Conservation (phyloP, 768 basidiomycete genomes). For the Hebeloma cylindrosporum region DNA sequence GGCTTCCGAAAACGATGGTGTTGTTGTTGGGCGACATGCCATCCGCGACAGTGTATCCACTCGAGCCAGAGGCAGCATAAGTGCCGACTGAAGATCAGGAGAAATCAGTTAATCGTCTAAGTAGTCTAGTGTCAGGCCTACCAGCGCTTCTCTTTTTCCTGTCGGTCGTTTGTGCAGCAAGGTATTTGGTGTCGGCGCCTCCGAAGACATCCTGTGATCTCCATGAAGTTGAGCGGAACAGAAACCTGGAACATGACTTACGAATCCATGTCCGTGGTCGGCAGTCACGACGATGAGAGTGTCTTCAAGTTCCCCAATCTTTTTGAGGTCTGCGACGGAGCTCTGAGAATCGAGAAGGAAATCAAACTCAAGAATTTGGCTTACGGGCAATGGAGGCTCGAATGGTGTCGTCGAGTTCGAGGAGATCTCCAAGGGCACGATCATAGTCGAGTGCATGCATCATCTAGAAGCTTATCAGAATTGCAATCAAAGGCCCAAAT, state of each 20-base stretch:
- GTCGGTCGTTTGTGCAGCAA: conserved; percentile 32
- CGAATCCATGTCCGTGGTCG: conserved; percentile 49
- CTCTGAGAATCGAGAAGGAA: background rate
- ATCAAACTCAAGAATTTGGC: too few relatives aligned
- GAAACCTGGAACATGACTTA: conserved; percentile 18
- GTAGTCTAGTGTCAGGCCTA: conserved; percentile 5
- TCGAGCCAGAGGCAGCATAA: conserved; percentile 39
- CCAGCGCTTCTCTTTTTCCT: conserved; percentile 33
- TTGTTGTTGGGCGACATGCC: conserved; percentile 39
- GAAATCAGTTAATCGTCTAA: background rate
- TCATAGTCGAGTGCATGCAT: conserved; percentile 50
- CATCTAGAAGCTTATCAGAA: conserved; percentile 33
- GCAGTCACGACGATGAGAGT: conserved; percentile 47
- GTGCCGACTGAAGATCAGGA: conserved; percentile 35
- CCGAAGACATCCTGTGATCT: conserved; percentile 41
- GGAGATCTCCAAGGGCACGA: conserved; percentile 44
- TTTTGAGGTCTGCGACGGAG: conserved; percentile 35
- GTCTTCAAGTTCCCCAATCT: conserved; percentile 41
- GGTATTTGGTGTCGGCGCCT: conserved; percentile 40
- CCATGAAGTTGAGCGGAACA: background rate
- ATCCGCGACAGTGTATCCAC: conserved; percentile 40
- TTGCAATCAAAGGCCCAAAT: background rate
- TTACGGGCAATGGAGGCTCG: conserved; percentile 41
- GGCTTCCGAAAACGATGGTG: conserved; percentile 36
- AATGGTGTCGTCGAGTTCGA: conserved; percentile 46